Evolutionary conservation across 2,329 filamentous ascomycete species (phyloP).

Genomic region (Huntiella decipiens): DNA sequence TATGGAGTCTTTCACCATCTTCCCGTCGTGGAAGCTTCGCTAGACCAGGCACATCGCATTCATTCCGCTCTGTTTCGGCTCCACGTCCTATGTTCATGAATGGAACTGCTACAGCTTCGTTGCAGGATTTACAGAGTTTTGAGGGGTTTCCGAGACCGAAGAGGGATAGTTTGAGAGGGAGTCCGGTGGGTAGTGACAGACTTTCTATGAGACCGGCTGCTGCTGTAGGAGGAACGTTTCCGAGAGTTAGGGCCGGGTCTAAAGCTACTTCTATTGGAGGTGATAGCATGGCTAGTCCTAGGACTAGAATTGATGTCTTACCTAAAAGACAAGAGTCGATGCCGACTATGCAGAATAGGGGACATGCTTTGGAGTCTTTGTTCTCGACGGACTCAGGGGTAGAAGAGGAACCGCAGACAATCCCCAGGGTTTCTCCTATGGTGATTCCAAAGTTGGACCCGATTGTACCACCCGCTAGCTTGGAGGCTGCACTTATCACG

Average conservation of each 20-base stretch:
- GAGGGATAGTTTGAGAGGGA: constrained; percentile 9
- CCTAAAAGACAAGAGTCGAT: neutral
- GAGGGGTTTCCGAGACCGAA: constrained; percentile 6
- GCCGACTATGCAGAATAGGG: neutral
- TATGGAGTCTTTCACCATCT: constrained; percentile 4
- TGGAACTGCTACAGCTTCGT: constrained; percentile 8
- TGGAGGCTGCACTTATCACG: constrained; percentile 3
- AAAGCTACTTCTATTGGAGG: neutral
- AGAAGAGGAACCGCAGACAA: neutral
- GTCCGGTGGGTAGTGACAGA: constrained; percentile 1
- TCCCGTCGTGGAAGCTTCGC: constrained; percentile 6
- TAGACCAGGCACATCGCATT: constrained; percentile 12
- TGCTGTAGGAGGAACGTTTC: constrained; percentile 4
- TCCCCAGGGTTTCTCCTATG: neutral
- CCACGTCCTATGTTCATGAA: constrained; percentile 11
- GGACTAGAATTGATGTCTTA: neutral
- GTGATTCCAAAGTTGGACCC: neutral
- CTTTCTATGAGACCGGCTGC: constrained; percentile 11
- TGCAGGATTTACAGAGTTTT: constrained; percentile 7
- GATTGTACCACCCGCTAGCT: constrained; percentile 1
- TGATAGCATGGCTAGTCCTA: neutral
- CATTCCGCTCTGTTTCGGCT: constrained; percentile 8
- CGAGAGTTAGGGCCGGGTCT: neutral
- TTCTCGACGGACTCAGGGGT: neutral
- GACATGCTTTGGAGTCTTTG: constrained; percentile 3